Evolutionary conservation across 2,329 filamentous ascomycete genomes (phyloP).

Genomic region (Penicillium crustosum): DNA sequence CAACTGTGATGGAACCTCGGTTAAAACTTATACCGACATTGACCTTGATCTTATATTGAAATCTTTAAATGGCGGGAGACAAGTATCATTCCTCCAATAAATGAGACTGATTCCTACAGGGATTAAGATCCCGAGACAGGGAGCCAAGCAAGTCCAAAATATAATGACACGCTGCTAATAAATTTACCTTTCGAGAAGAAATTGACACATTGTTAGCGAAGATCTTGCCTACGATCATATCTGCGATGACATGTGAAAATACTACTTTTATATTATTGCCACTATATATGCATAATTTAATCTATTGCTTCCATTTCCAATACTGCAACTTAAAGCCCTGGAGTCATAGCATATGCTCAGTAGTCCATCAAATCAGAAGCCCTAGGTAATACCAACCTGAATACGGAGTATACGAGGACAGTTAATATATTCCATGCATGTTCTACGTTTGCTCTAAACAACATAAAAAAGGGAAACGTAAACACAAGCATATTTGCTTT

Average conservation of each 20-base stretch:
- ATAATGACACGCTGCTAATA: not conserved
- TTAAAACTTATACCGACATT: not conserved
- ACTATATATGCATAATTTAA: not conserved
- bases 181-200: constrained; percentile 1
- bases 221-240: not conserved
- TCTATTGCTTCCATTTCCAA: not conserved
- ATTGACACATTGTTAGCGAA: not conserved
- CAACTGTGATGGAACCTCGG: not conserved
- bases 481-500: not conserved
- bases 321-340: not conserved
- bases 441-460: constrained; percentile 37
- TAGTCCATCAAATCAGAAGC: not conserved
- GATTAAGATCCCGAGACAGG: constrained; percentile 17
- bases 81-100: not conserved
- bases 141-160: not conserved
- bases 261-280: not conserved
- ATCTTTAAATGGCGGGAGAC: not conserved
- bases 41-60: not conserved
- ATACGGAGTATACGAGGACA: constrained; percentile 11
- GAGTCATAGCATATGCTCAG: not conserved
- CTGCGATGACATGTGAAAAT: not conserved
- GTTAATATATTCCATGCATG: constrained; percentile 40
- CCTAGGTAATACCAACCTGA: not conserved
- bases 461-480: not conserved
- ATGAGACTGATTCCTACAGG: constrained; percentile 9